Percentiles rank a stretch among this genome's conserved stretches.
These are phyloP conservation scores for Lichtheimia hyalospora DNA, from an alignment of 371 early-diverging fungal species.

Conservation along the genomic window DNA sequence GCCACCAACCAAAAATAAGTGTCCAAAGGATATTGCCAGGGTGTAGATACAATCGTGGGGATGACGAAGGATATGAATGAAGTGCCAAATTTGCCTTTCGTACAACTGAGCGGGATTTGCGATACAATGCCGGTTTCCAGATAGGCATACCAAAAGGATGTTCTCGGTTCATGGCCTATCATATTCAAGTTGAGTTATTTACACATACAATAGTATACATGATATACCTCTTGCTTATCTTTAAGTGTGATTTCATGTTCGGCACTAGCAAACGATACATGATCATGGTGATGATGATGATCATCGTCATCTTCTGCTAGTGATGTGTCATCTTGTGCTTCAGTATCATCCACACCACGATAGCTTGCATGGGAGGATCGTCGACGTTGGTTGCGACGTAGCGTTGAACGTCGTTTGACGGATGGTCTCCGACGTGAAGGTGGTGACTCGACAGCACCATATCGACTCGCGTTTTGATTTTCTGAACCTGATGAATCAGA, in stretches of 20 bases:
- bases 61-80: slow-evolving; percentile 71
- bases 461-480: background rate
- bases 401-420: background rate
- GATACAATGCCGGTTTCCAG: slow-evolving; percentile 98
- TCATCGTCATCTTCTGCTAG: no score
- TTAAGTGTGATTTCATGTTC: slow-evolving; percentile 63
- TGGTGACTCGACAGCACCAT: background rate
- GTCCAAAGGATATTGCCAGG: slow-evolving; percentile 88
- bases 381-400: background rate
- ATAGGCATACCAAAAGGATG: slow-evolving; percentile 94
- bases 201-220: background rate
- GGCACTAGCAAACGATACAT: background rate
- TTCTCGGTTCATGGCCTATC: slow-evolving; percentile 71
- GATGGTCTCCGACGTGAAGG: background rate
- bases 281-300: background rate
- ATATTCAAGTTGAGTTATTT: background rate
- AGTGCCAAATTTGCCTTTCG: slow-evolving; percentile 77
- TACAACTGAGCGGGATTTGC: slow-evolving; percentile 87
- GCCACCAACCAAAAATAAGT: slow-evolving; percentile 90
- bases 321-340: background rate
- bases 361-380: background rate
- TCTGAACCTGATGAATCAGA: background rate
- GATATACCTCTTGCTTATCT: slow-evolving; percentile 64
- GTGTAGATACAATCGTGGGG: slow-evolving; percentile 60
- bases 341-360: background rate